Evolutionary conservation across 768 basidiomycete genomes (phyloP), one percentile per base, ranked within the genome.

Genomic region (Grammothele lineata): DNA sequence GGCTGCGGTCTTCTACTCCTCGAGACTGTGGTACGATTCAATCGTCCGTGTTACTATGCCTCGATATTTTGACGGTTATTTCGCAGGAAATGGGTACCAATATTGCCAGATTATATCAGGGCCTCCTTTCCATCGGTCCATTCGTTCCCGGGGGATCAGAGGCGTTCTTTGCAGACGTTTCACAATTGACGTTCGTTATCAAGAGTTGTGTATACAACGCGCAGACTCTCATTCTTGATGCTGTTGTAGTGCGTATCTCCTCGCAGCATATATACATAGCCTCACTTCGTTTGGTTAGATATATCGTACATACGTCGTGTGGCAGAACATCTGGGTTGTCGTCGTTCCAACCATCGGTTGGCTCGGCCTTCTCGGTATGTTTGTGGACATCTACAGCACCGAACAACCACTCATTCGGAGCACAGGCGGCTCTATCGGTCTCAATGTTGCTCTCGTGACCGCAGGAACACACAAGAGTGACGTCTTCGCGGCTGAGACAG

Each of bases 281-380:
- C n/a, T n/a, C n/a, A n/a, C n/a, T n/a, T n/a, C n/a, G n/a, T n/a
- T n/a, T n/a, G n/a, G n/a, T n/a, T 18, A 54, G 53, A 54, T 54
- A 4, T 54, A 54, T 37, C 53, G 53, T 15, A 50, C 53, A 9
- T 68, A 67, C 25, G 56, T 59, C 15, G 65, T 63, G 19, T 69
- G 67, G 67, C 65, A 62, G 21, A 60, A 56, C 5, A 43, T 56
- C 7, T 48, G 39, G 2, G 19, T 63, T 14, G 57, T 69, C 43
- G 17, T 64, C 3, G 2, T 68, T 0, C 68, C 68, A 2, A 18
- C 12, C 9, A 21, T 69, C 5, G 48, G 64, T 27, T 70, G 66
- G 66, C 56, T 51, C 39, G 51, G 38, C n/a, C 53, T 62, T 9
- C 51, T 38, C 5, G 46, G 68, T 63, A 50, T 14, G 64, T 14